Conservation (phyloP, 306 rosid species). For the Phaseolus lunatus region DNA sequence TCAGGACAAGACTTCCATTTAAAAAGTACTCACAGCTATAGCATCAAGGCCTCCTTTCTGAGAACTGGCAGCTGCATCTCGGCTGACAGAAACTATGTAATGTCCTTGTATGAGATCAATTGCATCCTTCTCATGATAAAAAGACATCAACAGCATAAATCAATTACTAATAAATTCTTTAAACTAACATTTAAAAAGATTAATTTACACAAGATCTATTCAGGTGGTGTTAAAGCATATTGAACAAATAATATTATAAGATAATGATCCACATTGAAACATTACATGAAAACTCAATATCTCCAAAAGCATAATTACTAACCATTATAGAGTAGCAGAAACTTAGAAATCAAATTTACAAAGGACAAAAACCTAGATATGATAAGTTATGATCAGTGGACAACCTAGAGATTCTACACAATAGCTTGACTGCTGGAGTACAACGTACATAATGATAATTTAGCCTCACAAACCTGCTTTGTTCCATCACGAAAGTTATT, state of each 20-base stretch:
- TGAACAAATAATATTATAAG: conserved; percentile 11
- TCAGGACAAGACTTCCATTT: conserved; percentile 16
- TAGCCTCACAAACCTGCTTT: conserved; percentile 72
- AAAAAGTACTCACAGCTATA: conserved; percentile 79
- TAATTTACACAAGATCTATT: conserved; percentile 18
- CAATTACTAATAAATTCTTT: conserved; percentile 13
- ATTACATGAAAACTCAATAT: conserved; percentile 30
- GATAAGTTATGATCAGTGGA: conserved; percentile 9
- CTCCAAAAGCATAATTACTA: conserved; percentile 26
- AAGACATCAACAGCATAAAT: conserved; percentile 25
- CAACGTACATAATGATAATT: conserved; percentile 36
- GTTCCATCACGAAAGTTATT: conserved; percentile 90
- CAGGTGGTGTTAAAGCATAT: conserved; percentile 19
- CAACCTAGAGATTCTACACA: conserved; percentile 31
- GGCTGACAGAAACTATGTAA: conserved; percentile 83
- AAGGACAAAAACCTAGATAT: conserved; percentile 24
- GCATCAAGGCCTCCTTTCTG: conserved; percentile 93
- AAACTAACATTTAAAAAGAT: conserved; percentile 26
- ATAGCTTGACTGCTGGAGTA: conserved; percentile 18
- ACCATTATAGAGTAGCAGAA: conserved; percentile 24
- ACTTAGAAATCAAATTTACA: conserved; percentile 27
- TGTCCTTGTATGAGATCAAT: conserved; percentile 99
- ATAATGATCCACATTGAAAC: conserved; percentile 26
- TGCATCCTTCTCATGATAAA: conserved; percentile 74
- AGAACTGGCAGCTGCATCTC: conserved; percentile 71